Evolutionary conservation across 345 rosid species (phyloP).

Genomic region (Odontarrhena argentea): DNA sequence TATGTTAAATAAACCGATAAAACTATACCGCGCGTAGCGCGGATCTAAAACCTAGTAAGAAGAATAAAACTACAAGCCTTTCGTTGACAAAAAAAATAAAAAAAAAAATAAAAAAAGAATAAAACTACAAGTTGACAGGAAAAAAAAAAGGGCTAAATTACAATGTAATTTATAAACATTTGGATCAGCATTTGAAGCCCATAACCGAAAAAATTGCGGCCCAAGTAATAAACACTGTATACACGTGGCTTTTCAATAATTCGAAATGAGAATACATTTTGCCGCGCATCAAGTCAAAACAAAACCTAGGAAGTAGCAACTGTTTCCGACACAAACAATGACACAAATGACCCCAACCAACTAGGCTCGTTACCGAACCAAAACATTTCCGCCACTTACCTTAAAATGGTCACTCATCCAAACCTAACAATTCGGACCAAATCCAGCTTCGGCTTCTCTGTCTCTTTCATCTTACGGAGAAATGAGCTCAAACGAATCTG

Average conservation of each 20-base stretch:
- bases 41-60: too few relatives aligned
- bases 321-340: conserved; percentile 5
- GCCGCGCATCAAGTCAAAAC: conserved; percentile 36
- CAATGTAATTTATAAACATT: too few relatives aligned
- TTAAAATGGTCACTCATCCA: conserved; percentile 20
- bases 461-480: conserved; percentile 27
- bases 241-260: conserved; percentile 4
- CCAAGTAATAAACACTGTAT: neutral
- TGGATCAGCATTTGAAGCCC: neutral
- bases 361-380: conserved; percentile 33
- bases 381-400: neutral
- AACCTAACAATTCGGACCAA: conserved; percentile 12
- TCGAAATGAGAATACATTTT: conserved; percentile 30
- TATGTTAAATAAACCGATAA: too few relatives aligned
- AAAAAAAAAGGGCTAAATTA: too few relatives aligned
- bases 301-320: conserved; percentile 24
- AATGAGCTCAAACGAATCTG: conserved; percentile 32
- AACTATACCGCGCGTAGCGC: too few relatives aligned
- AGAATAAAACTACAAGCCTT: too few relatives aligned
- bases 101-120: too few relatives aligned
- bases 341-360: conserved; percentile 11
- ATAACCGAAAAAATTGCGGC: neutral
- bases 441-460: conserved; percentile 14
- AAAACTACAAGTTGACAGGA: too few relatives aligned
- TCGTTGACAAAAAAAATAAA: too few relatives aligned